These are phyloP conservation scores for Periconia sp. DNA, from an alignment of 2,329 filamentous ascomycete genomes.

Conservation along the genomic window DNA sequence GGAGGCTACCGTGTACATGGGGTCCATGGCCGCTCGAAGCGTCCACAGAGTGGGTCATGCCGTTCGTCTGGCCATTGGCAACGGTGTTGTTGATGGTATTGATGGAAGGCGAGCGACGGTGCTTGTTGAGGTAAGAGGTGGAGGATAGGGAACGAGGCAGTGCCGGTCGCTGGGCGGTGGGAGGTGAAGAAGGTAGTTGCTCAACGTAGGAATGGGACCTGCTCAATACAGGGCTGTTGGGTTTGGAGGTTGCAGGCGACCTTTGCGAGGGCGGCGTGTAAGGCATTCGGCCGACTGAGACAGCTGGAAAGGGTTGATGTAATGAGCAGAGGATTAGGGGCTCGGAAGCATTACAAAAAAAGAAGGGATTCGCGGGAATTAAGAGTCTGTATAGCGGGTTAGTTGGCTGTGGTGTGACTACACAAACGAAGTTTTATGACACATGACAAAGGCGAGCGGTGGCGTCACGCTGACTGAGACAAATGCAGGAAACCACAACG, in stretches of 20 bases:
- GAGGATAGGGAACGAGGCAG: constrained; percentile 61
- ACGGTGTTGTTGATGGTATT: constrained; percentile 31
- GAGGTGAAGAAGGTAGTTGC: constrained; percentile 36
- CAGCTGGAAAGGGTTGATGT: constrained; percentile 34
- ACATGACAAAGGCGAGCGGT: constrained; percentile 1
- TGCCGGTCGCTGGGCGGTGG: constrained; percentile 44
- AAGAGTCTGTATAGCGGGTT: constrained; percentile 7
- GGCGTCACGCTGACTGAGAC: neutral
- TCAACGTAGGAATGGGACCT: constrained; percentile 55
- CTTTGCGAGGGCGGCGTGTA: constrained; percentile 78
- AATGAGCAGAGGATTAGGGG: constrained; percentile 36
- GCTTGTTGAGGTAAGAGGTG: constrained; percentile 62
- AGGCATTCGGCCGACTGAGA: constrained; percentile 67
- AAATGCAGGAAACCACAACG: neutral
- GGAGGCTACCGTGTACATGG: constrained; percentile 61
- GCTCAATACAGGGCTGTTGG: constrained; percentile 53
- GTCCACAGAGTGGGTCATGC: constrained; percentile 23
- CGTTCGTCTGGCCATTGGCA: constrained; percentile 32
- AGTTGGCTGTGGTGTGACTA: constrained; percentile 1
- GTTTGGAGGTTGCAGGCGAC: constrained; percentile 60
- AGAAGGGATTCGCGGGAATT: constrained; percentile 23
- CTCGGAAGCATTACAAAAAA: constrained; percentile 49
- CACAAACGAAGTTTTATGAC: neutral
- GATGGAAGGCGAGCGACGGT: constrained; percentile 60
- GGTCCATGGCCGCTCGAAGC: constrained; percentile 30